phyloP scores from a whole-genome alignment of 495 filamentous ascomycete species.

The Friedmanniomyces simplex region DNA sequence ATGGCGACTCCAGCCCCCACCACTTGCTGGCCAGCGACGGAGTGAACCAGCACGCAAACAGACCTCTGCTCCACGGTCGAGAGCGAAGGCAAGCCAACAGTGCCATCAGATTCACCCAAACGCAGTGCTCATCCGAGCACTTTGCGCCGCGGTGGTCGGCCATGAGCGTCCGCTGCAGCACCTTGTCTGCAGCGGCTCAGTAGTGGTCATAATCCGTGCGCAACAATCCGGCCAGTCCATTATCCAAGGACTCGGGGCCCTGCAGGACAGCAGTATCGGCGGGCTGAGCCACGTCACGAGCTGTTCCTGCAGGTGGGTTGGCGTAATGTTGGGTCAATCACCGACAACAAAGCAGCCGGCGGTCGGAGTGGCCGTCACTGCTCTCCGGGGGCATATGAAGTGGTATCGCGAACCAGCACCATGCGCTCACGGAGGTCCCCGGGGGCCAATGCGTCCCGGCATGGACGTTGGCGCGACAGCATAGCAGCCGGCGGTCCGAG shows the following conservation, averaged over 20 bases:
- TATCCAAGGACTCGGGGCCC: not conserved
- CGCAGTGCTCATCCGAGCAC: not conserved
- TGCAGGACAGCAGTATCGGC: not conserved
- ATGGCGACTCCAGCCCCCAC: not conserved
- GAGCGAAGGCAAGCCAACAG: not conserved
- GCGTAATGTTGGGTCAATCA: too few species aligned
- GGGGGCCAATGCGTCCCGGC: not conserved
- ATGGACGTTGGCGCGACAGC: not conserved
- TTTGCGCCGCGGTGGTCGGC: not conserved
- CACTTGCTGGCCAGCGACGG: not conserved
- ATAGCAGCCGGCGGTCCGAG: not conserved
- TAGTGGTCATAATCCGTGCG: too few species aligned
- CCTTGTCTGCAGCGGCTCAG: too few species aligned
- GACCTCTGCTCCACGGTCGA: not conserved
- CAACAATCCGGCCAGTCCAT: not conserved
- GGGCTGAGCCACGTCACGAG: not conserved
- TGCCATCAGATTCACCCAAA: not conserved
- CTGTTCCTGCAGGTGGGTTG: not conserved
- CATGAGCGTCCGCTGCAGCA: too few species aligned
- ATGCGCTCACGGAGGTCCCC: not conserved
- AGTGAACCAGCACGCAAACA: not conserved
- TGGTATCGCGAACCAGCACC: not conserved
- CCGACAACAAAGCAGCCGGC: not conserved
- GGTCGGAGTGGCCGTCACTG: not conserved
- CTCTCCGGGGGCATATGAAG: not conserved